Evolutionary conservation across 2,329 filamentous ascomycete species (phyloP), one percentile per base, ranked within the genome.

Genomic region (Taxawa tesnikishii): DNA sequence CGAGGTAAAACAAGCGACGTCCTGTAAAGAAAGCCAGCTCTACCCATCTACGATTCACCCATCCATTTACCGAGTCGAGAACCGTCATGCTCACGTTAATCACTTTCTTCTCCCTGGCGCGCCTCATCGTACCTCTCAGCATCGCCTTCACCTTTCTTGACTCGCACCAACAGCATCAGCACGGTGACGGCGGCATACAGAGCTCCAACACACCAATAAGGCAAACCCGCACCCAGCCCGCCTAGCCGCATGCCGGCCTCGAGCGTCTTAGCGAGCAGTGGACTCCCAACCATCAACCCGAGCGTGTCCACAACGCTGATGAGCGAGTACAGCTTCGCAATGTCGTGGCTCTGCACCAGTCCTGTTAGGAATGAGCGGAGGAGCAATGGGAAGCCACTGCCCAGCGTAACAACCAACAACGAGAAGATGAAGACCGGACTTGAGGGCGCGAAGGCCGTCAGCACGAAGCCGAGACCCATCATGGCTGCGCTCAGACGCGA

Each of bases 271-370:
- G 64, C 65, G 19, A 73, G 49, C 0, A 62, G 38, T 0, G 69
- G 68, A 1, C 59, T 56, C 0, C 59, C 60, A 4, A 64, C 29
- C 37, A 71, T 59, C 2, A 60, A 41, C n/a, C 68, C 64, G 8
- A 63, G 25, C 6, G 59, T 63, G 38, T 75, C 68, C 18, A 67
- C 45, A 15, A 71, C 55, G 3, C 61, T 58, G 7, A 75, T 54
- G 4, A 67, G 52, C 4, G 64, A 67, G 44, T 73, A 75, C 15
- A 73, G 51, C 0, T 63, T 63, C 14, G 67, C 70, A 9, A 72
- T 56, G 4, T 70, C 63, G 36, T 69, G 61, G 14, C 62, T 57
- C 40, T 70, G 67, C 9, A 75, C 65, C 8, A 73, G 45, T 7
- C 60, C 58, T 27, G 65, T 71, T n/a, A 73, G 46, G 5, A 74